A percentile compares a stretch with the other conserved stretches of the same genome.
Conservation (phyloP, 345 rosid species). For the Crucihimalaya himalaica region DNA sequence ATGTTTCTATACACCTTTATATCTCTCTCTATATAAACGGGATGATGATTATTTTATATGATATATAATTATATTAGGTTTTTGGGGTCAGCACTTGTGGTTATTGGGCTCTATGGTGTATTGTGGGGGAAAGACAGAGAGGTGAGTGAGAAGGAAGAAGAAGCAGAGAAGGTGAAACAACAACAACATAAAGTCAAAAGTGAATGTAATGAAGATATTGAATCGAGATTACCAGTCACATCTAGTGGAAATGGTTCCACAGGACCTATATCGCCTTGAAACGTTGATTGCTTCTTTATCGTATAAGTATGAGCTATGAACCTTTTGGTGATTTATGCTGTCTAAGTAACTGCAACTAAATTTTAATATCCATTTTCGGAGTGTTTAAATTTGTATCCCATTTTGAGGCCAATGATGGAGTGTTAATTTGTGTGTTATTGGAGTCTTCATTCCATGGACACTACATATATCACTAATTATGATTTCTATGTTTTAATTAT, state of each 20-base stretch:
- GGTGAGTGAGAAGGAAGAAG: constrained; percentile 26
- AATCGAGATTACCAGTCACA: constrained; percentile 27
- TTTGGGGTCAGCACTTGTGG: constrained; percentile 70
- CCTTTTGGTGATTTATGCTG: constrained; percentile 22
- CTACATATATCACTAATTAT: not conserved
- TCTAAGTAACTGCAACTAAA: constrained; percentile 10
- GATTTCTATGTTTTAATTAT: not conserved
- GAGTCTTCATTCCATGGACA: not conserved
- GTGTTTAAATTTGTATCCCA: constrained; percentile 10
- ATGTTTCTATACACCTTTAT: constrained; percentile 26
- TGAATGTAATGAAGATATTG: constrained; percentile 33
- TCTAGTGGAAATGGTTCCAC: constrained; percentile 27
- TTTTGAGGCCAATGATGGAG: constrained; percentile 28
- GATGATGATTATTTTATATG: not conserved
- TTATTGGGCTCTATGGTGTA: constrained; percentile 72
- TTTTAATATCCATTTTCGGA: constrained; percentile 20
- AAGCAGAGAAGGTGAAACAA: constrained; percentile 22
- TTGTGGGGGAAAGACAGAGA: constrained; percentile 92
- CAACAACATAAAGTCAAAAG: constrained; percentile 5
- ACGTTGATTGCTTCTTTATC: not conserved
- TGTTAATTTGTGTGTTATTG: not conserved
- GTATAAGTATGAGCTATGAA: constrained; percentile 18
- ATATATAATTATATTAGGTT: constrained; percentile 42
- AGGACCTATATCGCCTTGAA: constrained; percentile 24
- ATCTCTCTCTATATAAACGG: not conserved